Evolutionary conservation across 1,284 basidiomycete species (phyloP).

Genomic region (Pholiota adiposa): DNA sequence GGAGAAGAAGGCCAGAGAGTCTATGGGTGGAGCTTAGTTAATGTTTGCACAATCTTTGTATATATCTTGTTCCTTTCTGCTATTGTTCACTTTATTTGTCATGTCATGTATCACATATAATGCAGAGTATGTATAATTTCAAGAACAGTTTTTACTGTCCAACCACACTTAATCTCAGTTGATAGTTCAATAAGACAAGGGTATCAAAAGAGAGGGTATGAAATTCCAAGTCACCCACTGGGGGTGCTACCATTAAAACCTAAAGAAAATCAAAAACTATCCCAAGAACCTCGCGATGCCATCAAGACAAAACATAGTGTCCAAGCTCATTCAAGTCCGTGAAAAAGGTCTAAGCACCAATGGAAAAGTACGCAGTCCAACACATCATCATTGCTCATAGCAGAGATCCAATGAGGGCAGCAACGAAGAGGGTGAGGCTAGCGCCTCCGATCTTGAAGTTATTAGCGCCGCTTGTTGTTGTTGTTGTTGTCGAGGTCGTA

Average conservation of each 20-base stretch:
- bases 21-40: conserved; percentile 42
- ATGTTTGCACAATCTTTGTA: conserved; percentile 8
- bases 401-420: conserved; percentile 26
- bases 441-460: conserved; percentile 33
- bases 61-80: conserved; percentile 8
- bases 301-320: conserved; percentile 31
- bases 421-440: conserved; percentile 31
- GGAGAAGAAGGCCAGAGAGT: conserved; percentile 69
- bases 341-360: conserved; percentile 13
- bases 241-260: conserved; percentile 4
- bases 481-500: conserved; percentile 21
- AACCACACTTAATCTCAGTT: too few relatives aligned
- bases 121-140: conserved; percentile 17
- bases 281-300: conserved; percentile 26
- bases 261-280: conserved; percentile 19
- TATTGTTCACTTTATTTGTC: neutral
- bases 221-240: conserved; percentile 20
- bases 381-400: conserved; percentile 21
- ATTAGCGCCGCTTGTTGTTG: conserved; percentile 30
- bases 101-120: conserved; percentile 13
- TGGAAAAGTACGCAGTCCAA: conserved; percentile 5
- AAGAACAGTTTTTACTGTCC: neutral
- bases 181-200: conserved; percentile 15
- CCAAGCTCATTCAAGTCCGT: conserved; percentile 27
- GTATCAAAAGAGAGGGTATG: conserved; percentile 27